A percentile compares a stretch with the other conserved stretches of the same genome.
These are phyloP conservation scores for Butyriboletus loyo DNA, from an alignment of 768 basidiomycete species.

Conservation along the genomic window DNA sequence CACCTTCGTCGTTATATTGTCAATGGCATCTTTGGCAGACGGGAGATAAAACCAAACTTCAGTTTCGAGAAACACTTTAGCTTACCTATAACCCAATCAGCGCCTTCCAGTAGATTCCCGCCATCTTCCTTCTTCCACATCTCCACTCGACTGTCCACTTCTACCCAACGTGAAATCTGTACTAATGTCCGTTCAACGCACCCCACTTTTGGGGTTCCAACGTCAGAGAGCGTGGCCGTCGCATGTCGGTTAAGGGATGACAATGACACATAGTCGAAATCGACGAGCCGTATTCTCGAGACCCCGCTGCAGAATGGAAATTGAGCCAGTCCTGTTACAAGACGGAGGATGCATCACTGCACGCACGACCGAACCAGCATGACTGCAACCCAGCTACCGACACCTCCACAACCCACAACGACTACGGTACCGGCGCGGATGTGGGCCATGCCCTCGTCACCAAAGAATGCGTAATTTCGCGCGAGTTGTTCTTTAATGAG, in stretches of 20 bases:
- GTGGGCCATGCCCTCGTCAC: conserved; percentile 80
- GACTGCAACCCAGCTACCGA: conserved; percentile 93
- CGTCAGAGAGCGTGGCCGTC: conserved; percentile 82
- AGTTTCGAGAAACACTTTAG: background rate
- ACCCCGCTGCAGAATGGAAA: conserved; percentile 51
- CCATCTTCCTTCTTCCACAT: conserved; percentile 87
- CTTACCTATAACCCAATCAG: conserved; percentile 92
- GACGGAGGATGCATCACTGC: background rate
- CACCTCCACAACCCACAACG: conserved; percentile 93
- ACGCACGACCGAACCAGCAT: conserved; percentile 91
- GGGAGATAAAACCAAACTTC: conserved; percentile 4
- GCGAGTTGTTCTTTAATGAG: conserved; percentile 88
- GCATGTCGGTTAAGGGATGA: conserved; percentile 96
- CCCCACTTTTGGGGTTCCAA: conserved; percentile 89
- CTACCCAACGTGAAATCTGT: conserved; percentile 78
- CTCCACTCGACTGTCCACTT: conserved; percentile 80
- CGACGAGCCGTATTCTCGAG: conserved; percentile 73
- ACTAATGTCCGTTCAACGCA: conserved; percentile 68
- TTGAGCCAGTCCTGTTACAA: background rate
- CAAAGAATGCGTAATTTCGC: conserved; percentile 92
- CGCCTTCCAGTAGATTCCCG: conserved; percentile 67
- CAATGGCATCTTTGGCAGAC: conserved; percentile 76
- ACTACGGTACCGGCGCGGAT: conserved; percentile 76
- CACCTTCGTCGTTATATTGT: conserved; percentile 96
- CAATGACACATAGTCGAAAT: conserved; percentile 95